Conservation (phyloP, 352 stramenopile genomes). For the Elongisporangium undulatum region DNA sequence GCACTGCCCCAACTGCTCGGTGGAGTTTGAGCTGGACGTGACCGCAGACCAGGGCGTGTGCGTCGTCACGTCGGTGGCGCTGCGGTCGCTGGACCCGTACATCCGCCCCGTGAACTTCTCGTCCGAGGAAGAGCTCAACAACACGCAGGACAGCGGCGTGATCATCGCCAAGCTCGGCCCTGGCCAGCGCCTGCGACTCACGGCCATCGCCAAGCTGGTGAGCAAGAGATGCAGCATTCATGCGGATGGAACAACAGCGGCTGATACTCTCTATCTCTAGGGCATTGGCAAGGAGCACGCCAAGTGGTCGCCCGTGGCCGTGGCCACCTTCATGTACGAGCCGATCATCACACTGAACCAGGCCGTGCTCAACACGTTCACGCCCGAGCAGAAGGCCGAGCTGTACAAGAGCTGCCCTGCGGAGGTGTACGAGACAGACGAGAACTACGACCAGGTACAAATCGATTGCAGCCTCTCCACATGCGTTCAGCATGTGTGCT, state of each 20-base stretch:
- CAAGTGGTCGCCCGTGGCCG: constrained; percentile 96
- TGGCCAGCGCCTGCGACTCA: constrained; percentile 93
- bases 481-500: background rate
- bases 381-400: constrained; percentile 93
- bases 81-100: constrained; percentile 84
- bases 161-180: constrained; percentile 96
- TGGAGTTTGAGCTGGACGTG: constrained; percentile 96
- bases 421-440: constrained; percentile 93
- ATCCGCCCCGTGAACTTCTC: constrained; percentile 84
- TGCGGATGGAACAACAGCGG: background rate
- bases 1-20: constrained; percentile 95
- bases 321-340: constrained; percentile 93
- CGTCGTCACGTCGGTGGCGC: constrained; percentile 70
- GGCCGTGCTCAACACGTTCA: constrained; percentile 90
- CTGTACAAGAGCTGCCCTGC: constrained; percentile 95
- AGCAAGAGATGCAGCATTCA: constrained; percentile 1
- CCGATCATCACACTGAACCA: constrained; percentile 89
- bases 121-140: constrained; percentile 88
- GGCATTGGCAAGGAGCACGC: constrained; percentile 97
- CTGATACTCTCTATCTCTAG: constrained; percentile 25
- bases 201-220: constrained; percentile 90
- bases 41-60: constrained; percentile 63
- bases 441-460: constrained; percentile 79
- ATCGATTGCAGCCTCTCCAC: background rate
- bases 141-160: constrained; percentile 94